Evolutionary conservation across 2,329 filamentous ascomycete species (phyloP).

Genomic region (Helotiales sp.): DNA sequence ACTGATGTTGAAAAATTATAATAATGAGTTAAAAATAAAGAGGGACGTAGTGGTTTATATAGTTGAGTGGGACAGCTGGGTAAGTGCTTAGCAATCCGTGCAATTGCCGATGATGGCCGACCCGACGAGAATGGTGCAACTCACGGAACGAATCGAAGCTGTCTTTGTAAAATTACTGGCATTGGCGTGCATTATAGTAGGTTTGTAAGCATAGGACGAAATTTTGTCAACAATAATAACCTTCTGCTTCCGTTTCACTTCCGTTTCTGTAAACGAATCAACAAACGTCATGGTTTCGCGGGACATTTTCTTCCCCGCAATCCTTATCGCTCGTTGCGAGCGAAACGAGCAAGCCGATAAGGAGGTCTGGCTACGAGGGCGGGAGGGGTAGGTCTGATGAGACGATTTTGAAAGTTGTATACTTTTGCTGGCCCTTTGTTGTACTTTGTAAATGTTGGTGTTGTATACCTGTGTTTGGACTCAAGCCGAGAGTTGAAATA

Average conservation of each 20-base stretch:
- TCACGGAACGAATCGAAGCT: not conserved
- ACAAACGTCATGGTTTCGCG: too few relatives aligned
- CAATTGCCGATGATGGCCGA: not conserved
- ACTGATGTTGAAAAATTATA: conserved; percentile 10
- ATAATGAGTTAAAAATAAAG: not conserved
- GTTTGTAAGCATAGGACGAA: not conserved
- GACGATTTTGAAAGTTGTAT: too few relatives aligned
- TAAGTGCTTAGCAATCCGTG: not conserved
- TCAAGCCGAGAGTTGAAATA: too few relatives aligned
- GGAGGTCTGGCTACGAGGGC: too few relatives aligned
- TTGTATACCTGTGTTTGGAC: too few relatives aligned
- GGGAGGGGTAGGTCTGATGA: too few relatives aligned
- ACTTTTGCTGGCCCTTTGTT: too few relatives aligned
- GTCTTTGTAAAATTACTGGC: not conserved
- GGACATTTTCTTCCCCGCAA: not conserved
- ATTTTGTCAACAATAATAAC: too few relatives aligned
- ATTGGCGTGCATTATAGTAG: not conserved
- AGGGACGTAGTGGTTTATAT: not conserved
- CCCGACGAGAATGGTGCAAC: not conserved
- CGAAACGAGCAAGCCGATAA: too few relatives aligned
- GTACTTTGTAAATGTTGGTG: too few relatives aligned
- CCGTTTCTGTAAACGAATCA: too few relatives aligned
- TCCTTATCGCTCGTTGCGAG: conserved; percentile 1
- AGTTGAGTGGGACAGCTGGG: not conserved
- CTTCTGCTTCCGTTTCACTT: too few relatives aligned